A percentile compares a stretch with the other conserved stretches of the same genome.
These are phyloP conservation scores for Endocladia muricata DNA, from an alignment of 31 red algal species.

Conservation along the genomic window DNA sequence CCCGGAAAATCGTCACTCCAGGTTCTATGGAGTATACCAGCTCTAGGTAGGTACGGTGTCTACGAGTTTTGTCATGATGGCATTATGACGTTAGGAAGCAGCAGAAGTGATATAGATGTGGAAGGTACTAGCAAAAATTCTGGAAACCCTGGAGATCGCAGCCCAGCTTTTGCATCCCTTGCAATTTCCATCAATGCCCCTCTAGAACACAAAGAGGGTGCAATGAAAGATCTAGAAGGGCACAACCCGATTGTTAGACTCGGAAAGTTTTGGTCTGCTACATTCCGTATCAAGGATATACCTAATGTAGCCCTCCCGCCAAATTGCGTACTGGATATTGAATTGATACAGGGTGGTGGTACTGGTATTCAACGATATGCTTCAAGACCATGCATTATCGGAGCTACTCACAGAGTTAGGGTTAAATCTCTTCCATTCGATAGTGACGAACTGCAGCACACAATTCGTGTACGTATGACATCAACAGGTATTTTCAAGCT, in stretches of 20 bases:
- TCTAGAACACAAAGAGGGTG: too few relatives aligned
- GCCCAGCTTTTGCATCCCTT: too few relatives aligned
- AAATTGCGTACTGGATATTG: slow-evolving; percentile 30
- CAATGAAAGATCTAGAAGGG: too few relatives aligned
- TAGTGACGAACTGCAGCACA: slow-evolving; percentile 21
- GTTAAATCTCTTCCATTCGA: slow-evolving; percentile 11
- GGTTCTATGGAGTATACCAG: slow-evolving; percentile 27
- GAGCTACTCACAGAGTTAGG: slow-evolving; percentile 19
- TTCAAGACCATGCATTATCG: slow-evolving; percentile 15
- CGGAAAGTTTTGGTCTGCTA: slow-evolving; percentile 29
- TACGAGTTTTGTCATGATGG: not conserved
- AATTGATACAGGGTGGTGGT: slow-evolving; percentile 27
- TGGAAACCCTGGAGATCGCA: too few relatives aligned
- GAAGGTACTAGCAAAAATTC: too few relatives aligned
- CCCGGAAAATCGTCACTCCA: not conserved
- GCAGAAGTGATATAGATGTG: too few relatives aligned
- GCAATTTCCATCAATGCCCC: too few relatives aligned
- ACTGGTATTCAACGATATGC: not conserved
- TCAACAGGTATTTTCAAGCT: slow-evolving; percentile 37
- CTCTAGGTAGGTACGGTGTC: slow-evolving; percentile 31
- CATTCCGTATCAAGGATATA: slow-evolving; percentile 19
- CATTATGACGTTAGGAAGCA: too few relatives aligned
- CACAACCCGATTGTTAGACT: too few relatives aligned
- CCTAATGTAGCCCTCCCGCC: slow-evolving; percentile 4
- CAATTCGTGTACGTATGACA: slow-evolving; percentile 11